Base-by-base conservation (phyloP, 164 flowering plant species). In the Vitis rotundifolia region DNA sequence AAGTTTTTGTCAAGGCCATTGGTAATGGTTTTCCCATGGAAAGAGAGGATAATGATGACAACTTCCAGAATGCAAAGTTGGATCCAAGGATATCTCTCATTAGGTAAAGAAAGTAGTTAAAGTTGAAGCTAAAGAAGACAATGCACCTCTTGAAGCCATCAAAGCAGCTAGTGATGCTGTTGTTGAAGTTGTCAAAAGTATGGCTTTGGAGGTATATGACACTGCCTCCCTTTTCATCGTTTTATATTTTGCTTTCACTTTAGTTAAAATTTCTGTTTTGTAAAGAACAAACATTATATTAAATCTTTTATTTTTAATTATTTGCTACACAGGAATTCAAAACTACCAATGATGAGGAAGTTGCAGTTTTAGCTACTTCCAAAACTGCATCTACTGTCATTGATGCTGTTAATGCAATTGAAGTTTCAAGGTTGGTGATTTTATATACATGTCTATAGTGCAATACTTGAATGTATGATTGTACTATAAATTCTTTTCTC, bases 111-210 rank as follows among this genome's bases (percentile, higher is more conserved):
- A 86, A 74, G 99, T 98, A 56, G 89, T 86, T 7, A 81, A 80
- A 88, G 90, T 89, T 78, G 99, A 95, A 91, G 98, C 99, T 9
- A 87, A 85, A 83, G 86, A 90, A 58, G 98, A 90, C 47, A 80
- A 83, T 82, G 97, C 95, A 59, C 92, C 96, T 67, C 77, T 63
- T 15, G 97, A 85, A 76, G 99, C 99, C 64, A 74, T 95, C 66
- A 88, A 81, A 80, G 95, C 97, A 59, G 98, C 92, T 80, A 91
- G 93, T 69, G 99, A 91, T 82, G 91, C 94, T 76, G 98, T 98
- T 77, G 97, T 94, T 70, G 98, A 95, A 75, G 83, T 89, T 52
- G 97, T 95, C 44, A 95, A 89, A 75, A 82, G 77, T 88, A 84
- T 97, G 71, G 98, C 97, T 65, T 72, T 84, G 51, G 99, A 95